Evolutionary conservation across 1,139 yeast species (phyloP), one percentile per base, ranked within the genome.

Genomic region (Kazachstania sp.): DNA sequence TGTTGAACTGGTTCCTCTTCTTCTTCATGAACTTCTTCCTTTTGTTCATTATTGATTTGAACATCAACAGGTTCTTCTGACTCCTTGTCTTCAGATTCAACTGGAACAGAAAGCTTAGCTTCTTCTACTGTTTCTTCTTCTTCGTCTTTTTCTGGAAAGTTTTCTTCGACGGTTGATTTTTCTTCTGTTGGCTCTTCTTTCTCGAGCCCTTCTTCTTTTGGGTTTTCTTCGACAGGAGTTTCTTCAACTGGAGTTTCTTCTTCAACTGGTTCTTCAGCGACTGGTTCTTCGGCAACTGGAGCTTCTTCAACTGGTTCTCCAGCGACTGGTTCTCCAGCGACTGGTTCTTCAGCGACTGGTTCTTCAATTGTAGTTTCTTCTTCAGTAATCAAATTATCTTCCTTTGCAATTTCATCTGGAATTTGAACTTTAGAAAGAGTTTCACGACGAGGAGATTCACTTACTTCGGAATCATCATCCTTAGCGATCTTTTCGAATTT

Each of bases 401-500:
- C 38, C 41, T 49, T 45, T 13, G 36, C 42, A 12, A 48, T 50
- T 35, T 45, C 44, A n/a, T 37, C 34, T 15, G 43, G 44, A 28
- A 34, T 38, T 15, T 36, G 45, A 20, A 38, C 42, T 9, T 37
- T 45, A 15, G 44, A 26, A 30, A 20, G 45, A 29, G 41, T 40
- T 3, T 29, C 38, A 35, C 31, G 46, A 19, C 42, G 40, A 20
- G 40, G 29, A 13, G 16, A 8, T 13, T 13, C 31, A 31, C 3
- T n/a, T 19, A 8, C 8, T 16, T 28, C 47, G 23, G 19, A n/a
- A 26, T 18, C 38, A 35, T 46, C 46, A 5, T 46, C 49, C 20
- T 43, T 45, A 2, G 40, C 45, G 38, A 61, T 54, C 26, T 49
- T 59, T 45, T 65, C 69, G 50, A 65, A 65, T 49, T 63, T 63